phyloP scores from a whole-genome alignment of 208 protist genomes.

The Leishmania guyanensis region DNA sequence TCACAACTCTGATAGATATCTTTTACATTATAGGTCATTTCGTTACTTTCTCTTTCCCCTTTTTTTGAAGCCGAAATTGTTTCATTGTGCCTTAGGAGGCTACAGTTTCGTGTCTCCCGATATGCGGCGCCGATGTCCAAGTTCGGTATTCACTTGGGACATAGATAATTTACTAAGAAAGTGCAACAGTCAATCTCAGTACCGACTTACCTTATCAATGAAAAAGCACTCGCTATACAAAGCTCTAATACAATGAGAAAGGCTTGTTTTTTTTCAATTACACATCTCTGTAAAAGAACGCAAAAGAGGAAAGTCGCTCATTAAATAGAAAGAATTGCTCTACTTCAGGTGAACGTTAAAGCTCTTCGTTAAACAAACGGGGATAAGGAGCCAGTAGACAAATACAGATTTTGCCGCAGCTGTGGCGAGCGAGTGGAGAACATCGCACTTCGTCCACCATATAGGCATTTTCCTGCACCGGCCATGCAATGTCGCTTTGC shows the following conservation, averaged over 20 bases:
- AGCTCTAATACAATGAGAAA: not conserved
- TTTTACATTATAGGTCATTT: not conserved
- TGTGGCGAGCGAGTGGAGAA: not conserved
- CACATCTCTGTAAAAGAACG: not conserved
- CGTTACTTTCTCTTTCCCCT: not conserved
- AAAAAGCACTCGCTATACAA: not conserved
- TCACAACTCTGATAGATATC: not conserved
- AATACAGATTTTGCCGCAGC: not conserved
- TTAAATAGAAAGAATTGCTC: not conserved
- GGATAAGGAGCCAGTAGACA: not conserved
- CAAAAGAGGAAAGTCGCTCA: not conserved
- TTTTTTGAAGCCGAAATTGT: not conserved
- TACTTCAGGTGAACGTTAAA: not conserved
- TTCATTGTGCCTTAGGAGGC: not conserved
- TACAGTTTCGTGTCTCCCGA: not conserved
- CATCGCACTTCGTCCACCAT: not conserved
- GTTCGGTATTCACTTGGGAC: not conserved
- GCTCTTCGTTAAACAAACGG: not conserved
- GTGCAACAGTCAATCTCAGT: not conserved
- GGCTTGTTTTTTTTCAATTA: not conserved
- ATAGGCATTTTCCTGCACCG: not conserved
- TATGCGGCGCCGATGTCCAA: not conserved
- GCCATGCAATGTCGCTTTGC: not conserved
- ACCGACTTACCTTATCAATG: not conserved
- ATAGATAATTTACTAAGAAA: not conserved